Evolutionary conservation across 192 early-diverging fungal species (phyloP).

Genomic region (Coemansia reversa): DNA sequence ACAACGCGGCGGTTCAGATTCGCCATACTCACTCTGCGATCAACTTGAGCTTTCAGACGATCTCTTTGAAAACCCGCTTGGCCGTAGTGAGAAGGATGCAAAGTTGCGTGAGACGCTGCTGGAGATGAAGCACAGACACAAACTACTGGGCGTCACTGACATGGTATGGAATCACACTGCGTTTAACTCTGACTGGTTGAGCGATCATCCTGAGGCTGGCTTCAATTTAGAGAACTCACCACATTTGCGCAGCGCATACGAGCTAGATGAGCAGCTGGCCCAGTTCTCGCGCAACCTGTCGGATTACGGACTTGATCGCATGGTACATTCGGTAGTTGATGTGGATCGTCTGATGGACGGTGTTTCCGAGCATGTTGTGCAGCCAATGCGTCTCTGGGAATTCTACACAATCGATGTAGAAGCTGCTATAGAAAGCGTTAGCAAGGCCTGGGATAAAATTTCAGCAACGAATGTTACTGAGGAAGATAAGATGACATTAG

Average conservation of each 20-base stretch:
- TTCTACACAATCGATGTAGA: conserved; percentile 79
- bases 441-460: conserved; percentile 39
- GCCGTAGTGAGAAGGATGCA: conserved; percentile 60
- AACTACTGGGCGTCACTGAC: conserved; percentile 82
- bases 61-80: conserved; percentile 68
- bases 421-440: conserved; percentile 39
- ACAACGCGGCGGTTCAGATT: conserved; percentile 86
- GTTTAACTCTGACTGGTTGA: conserved; percentile 88
- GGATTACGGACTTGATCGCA: conserved; percentile 51
- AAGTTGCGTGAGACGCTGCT: conserved; percentile 57
- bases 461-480: background rate
- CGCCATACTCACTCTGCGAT: conserved; percentile 96
- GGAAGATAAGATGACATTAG: conserved; percentile 10
- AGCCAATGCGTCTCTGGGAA: conserved; percentile 78
- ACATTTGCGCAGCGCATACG: conserved; percentile 88
- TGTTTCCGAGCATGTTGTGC: conserved; percentile 58
- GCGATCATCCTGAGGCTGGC: conserved; percentile 94
- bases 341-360: conserved; percentile 65
- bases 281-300: conserved; percentile 64
- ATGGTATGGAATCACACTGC: conserved; percentile 99
- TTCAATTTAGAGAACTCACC: conserved; percentile 95
- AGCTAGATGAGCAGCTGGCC: conserved; percentile 86
- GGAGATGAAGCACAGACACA: conserved; percentile 64
- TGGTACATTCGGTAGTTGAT: conserved; percentile 64
- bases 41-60: conserved; percentile 89